Evolutionary conservation across 257 asterid genomes (phyloP), one percentile per base, ranked within the genome.

Genomic region (Scutellaria galericulata): DNA sequence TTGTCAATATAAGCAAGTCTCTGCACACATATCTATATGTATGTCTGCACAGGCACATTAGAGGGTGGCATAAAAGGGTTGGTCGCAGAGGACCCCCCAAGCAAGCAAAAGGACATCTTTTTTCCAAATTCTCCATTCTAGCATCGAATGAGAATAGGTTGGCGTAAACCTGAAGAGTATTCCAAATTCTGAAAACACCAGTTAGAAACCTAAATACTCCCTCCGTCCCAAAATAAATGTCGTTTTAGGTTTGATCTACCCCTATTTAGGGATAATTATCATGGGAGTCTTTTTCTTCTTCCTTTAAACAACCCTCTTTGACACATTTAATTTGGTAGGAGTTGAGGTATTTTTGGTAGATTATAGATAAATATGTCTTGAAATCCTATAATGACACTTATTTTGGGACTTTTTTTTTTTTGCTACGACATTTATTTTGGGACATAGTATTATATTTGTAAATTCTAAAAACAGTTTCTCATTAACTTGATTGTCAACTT

Each of bases 81-180:
- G 56, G 64, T 55, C 7, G 10, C 59, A 65, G 50, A 24, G 41
- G 62, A 11, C 24, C 14, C 24, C 14, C 53, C 53, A 68, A 53
- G 73, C 9, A 52, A 53, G 59, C 53, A 58, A 53, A 39, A 37
- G 39, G 42, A 52, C 37, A 39, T 53, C 37, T 67, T 61, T 51
- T 51, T 15, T 14, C 22, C 9, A 66, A 15, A 12, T 47, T 48
- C 57, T 14, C 70, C 52, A 46, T 5, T 46, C 12, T 66, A 66
- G 11, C 35, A 3, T 5, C 35, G 47, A 31, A 66, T 48, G 48
- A 50, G 3, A 31, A 45, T 64, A 24, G 42, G 24, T 27, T 56
- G 44, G 7, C 54, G 12, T 9, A 18, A 45, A 47, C 27, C 58
- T 24, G 9, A 13, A 65, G 31, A 39, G 47, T 12, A 2, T 65